Evolutionary conservation across 2,329 filamentous ascomycete genomes (phyloP), one percentile per base, ranked within the genome.

Genomic region (Cercospora janseana): DNA sequence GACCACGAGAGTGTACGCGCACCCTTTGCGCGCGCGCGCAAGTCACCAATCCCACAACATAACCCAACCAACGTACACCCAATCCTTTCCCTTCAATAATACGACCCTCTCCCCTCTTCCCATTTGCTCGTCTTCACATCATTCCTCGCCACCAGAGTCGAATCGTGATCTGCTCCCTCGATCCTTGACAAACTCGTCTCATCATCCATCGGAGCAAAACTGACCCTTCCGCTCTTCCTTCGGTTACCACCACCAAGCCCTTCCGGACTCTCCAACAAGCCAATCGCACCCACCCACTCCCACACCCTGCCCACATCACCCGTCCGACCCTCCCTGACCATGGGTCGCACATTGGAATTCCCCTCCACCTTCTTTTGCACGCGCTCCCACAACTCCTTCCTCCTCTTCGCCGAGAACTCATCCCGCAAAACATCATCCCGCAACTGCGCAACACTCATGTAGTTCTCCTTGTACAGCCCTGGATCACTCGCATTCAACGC

Each of bases 291-390:
- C 58, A 84, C 79, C 83, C 83, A 86, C 62, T 85, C 82, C 83
- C 83, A 86, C 47, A 81, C 78, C 40, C 81, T 75, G 40, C 80
- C 77, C 43, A 84, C 78, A 60, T 78, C 75, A 1, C 75, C 75
- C 24, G 62, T 72, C 15, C 76, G 74, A 67, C 58, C 79, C 59
- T 82, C 81, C 70, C 79, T 86, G 73, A 75, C 90, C 72, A 79
- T 91, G 70, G 71, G 88, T 32, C 93, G 80, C 12, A 98, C 86
- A 64, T 98, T 98, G 53, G 88, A 87, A 68, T 98, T 98, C 69
- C 85, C 84, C 70, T 98, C 93, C 1, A 98, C 91, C 45, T 97
- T 86, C 44, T 77, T 81, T 59, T 83, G 80, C 15, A 98, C 93
- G 42, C 82, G 82, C 57, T 83, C 79, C 93, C 94, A 98, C 43